A percentile compares a stretch with the other conserved stretches of the same genome.
Evolutionary conservation across 805 yeast species (phyloP).

Genomic region (Zygosaccharomyces kombuchaensis): DNA sequence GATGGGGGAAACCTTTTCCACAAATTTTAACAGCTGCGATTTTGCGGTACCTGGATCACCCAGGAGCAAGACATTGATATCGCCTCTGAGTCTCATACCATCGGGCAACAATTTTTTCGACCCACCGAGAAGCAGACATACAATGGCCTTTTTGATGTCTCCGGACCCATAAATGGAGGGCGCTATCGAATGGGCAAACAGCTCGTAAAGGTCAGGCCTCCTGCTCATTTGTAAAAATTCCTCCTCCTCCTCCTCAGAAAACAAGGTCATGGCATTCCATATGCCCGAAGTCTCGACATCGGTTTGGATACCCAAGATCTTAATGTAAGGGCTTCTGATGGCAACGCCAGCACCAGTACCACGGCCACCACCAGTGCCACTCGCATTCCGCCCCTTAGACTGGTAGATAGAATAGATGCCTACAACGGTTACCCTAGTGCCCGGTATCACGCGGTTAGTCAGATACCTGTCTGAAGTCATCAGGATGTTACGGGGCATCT

Average conservation of each 20-base stretch:
- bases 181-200: conserved; percentile 85
- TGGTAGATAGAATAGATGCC: conserved; percentile 93
- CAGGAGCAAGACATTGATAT: conserved; percentile 82
- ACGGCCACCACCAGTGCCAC: conserved; percentile 26
- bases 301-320: conserved; percentile 79
- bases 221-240: conserved; percentile 78
- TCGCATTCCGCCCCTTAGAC: conserved; percentile 52
- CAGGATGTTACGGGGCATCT: conserved; percentile 91
- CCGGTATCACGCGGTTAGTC: conserved; percentile 90
- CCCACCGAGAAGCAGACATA: conserved; percentile 92
- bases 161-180: conserved; percentile 93
- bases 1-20: conserved; percentile 90
- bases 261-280: conserved; percentile 45
- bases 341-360: conserved; percentile 56
- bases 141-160: conserved; percentile 90
- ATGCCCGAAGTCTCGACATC: conserved; percentile 70
- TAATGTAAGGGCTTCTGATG: conserved; percentile 85
- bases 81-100: conserved; percentile 96
- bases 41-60: conserved; percentile 99
- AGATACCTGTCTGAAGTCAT: conserved; percentile 85
- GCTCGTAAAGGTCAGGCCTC: conserved; percentile 77
- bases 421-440: conserved; percentile 84
- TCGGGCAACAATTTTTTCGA: conserved; percentile 89
- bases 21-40: conserved; percentile 91
- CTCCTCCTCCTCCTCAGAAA: conserved; percentile 92